Evolutionary conservation across 345 rosid species (phyloP), one percentile per base, ranked within the genome.

Genomic region (Passiflora organensis): DNA sequence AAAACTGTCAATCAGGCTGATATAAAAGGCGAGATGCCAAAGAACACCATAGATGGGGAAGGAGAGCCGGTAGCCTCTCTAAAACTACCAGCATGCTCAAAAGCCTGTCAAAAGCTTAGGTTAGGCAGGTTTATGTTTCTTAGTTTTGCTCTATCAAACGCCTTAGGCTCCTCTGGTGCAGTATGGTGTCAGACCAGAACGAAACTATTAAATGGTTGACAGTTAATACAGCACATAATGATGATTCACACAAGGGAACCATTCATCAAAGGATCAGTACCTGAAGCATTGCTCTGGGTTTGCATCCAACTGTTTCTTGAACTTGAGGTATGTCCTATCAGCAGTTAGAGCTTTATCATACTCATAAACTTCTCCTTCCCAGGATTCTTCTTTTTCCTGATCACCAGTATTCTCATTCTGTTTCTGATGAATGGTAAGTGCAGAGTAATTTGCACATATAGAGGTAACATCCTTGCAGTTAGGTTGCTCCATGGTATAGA

Each of bases 231-330:
- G n/a, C n/a, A n/a, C n/a, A n/a, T n/a, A n/a, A n/a, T n/a, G n/a
- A n/a, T n/a, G n/a, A n/a, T n/a, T n/a, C n/a, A n/a, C n/a, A n/a
- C n/a, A n/a, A n/a, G n/a, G n/a, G 15, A 57, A 22, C 13, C 23
- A 41, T 23, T 12, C 19, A 24, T 6, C 2, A 46, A 49, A 46
- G 56, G 32, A 17, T 43, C n/a, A 38, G 60, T 64, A 93, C 99
- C 96, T 82, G 80, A 89, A 86, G 78, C 99, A 89, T 59, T 93
- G 99, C 42, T 86, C 79, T 0, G 94, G 95, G 39, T 79, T 62
- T 24, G 78, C 77, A 77, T 93, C 99, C 78, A 89, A 58, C 59
- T 71, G 73, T 67, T 89, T 93, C 56, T 86, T 72, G 76, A 86
- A 86, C 83, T 93, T 93, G 60, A 93, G 89, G 72, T 82, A 93